Evolutionary conservation across 169 alveolate genomes (phyloP).

Genomic region (Eimeria sp.): DNA sequence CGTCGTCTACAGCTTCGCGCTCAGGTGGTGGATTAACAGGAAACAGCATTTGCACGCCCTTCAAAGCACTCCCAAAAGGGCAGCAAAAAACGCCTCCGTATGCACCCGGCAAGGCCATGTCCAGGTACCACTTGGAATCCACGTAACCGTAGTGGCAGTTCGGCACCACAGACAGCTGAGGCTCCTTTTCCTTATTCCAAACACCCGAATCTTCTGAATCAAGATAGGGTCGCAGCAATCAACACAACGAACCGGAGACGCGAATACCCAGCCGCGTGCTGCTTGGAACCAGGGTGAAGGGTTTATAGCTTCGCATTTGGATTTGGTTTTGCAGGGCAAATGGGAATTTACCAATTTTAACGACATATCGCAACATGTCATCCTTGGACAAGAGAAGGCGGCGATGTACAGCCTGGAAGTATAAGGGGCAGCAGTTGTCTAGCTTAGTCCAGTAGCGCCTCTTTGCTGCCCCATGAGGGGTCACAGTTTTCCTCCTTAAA

Average conservation of each 20-base stretch:
- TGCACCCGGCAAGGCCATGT: neutral
- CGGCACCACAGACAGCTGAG: constrained; percentile 51
- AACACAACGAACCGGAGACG: constrained; percentile 1
- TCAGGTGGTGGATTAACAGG: neutral
- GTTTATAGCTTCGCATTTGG: neutral
- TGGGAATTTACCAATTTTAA: constrained; percentile 21
- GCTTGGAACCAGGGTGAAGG: neutral
- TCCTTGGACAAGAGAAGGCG: constrained; percentile 29
- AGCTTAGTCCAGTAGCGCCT: constrained; percentile 66
- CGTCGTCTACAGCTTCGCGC: neutral
- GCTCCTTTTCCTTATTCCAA: constrained; percentile 51
- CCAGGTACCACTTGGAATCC: constrained; percentile 65
- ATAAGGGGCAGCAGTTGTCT: constrained; percentile 20
- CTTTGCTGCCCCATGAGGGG: neutral
- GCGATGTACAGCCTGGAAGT: constrained; percentile 47
- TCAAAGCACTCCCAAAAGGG: neutral
- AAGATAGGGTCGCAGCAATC: neutral
- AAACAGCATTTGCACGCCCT: neutral
- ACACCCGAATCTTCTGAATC: constrained; percentile 53
- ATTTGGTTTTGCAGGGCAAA: neutral
- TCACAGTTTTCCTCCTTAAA: neutral
- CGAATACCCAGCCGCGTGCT: neutral
- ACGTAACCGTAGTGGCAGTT: constrained; percentile 52
- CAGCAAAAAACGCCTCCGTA: neutral
- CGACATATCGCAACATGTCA: constrained; percentile 41